Base-by-base conservation (phyloP, 257 asterid species). In the Linaria vulgaris region DNA sequence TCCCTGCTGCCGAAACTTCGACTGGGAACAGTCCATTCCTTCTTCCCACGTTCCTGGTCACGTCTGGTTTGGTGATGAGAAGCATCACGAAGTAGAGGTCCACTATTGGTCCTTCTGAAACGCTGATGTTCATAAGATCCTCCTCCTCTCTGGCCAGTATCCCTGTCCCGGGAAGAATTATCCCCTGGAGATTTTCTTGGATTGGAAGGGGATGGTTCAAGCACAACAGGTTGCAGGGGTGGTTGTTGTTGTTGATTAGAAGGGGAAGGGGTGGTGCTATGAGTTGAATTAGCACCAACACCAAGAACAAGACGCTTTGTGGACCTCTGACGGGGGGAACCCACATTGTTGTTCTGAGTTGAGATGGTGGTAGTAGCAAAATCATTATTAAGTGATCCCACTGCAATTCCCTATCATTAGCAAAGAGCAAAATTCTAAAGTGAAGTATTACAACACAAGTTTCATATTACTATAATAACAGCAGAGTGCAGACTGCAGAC, bases 1-100 rank as follows among this genome's bases (percentile, higher is more conserved):
- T 85, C 95, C 61, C 94, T 82, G 46, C 77, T 75, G 9, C 81
- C 80, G 77, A 78, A 89, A 66, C 72, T 76, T 70, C 94, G 67
- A 53, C 77, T 76, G 53, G 69, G 61, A 59, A 66, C 75, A 55
- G 56, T 54, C 84, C 83, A 78, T 17, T 83, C 86, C 55, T 76
- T 82, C 68, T 70, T 76, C 17, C 78, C 79, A 31, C 84, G 83
- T 20, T 80, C 90, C 64, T 78, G 96, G 67, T 89, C 94, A 20
- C 95, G 91, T 57, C 87, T 71, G 34, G 3, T 27, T 27, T 6
- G 4, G 6, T 27, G 34, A 6, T 27, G n/a, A n/a, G n/a, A n/a
- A n/a, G 82, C 87, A 68, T 87, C 94, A 64, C 81, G 86, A 57
- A 72, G 64, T 21, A 75, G 77, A 16, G 87, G 80, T 22, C 91